phyloP scores from a whole-genome alignment of 2,329 filamentous ascomycete genomes.

The Penicillium sp. region DNA sequence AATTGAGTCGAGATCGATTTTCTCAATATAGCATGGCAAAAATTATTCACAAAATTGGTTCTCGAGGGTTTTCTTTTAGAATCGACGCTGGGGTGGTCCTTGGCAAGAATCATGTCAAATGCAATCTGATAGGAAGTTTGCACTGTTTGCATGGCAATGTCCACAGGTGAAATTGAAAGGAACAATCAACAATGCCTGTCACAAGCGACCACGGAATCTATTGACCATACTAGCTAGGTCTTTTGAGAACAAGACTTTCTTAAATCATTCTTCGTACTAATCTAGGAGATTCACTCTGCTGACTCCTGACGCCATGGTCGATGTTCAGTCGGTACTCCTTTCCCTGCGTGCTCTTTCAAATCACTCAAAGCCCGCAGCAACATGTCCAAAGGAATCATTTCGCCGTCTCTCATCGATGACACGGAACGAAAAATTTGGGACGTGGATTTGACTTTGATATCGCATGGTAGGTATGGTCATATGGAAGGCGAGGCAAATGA shows the following conservation, averaged over 20 bases:
- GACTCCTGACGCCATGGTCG: neutral
- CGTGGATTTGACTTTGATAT: too few species aligned
- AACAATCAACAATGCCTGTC: neutral
- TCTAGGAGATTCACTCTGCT: too few species aligned
- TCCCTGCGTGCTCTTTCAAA: neutral
- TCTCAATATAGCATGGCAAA: neutral
- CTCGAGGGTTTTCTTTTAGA: neutral
- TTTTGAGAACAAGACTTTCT: neutral
- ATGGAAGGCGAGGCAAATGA: neutral
- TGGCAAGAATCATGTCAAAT: conserved; percentile 1
- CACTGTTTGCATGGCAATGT: conserved; percentile 14
- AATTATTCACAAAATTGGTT: neutral
- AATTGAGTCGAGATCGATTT: neutral
- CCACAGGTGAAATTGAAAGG: too few species aligned
- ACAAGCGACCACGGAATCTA: neutral
- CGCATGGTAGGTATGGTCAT: neutral
- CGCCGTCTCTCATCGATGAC: neutral
- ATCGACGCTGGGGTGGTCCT: neutral
- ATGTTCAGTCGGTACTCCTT: neutral
- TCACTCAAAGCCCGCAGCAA: neutral
- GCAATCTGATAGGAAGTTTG: conserved; percentile 17
- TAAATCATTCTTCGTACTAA: neutral
- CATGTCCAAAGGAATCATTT: neutral
- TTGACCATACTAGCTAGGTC: too few species aligned
- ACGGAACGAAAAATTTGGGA: too few species aligned